phyloP scores from a whole-genome alignment of 2,329 filamentous ascomycete genomes.

The Nemania abortiva region DNA sequence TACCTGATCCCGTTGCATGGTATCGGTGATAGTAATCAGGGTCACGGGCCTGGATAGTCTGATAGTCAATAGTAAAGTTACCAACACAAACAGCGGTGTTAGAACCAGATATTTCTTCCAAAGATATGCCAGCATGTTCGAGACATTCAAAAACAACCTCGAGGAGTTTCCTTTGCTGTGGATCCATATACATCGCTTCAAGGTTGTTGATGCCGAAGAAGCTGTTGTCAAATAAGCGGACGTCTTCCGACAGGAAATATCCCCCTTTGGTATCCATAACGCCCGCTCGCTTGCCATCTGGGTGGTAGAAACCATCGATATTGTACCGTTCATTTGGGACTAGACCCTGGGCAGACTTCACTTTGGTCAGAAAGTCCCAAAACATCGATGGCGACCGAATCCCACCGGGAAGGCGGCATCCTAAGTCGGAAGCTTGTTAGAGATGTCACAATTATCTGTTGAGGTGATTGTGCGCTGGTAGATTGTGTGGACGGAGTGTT shows the following conservation, averaged over 20 bases:
- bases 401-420: not conserved
- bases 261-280: slow-evolving; percentile 2
- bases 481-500: too few relatives aligned
- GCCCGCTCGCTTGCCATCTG: slow-evolving; percentile 12
- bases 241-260: slow-evolving; percentile 20
- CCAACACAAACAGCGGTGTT: slow-evolving; percentile 42
- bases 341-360: not conserved
- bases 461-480: too few relatives aligned
- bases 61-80: slow-evolving; percentile 45
- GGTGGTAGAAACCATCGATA: slow-evolving; percentile 26
- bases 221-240: slow-evolving; percentile 12
- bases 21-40: slow-evolving; percentile 44
- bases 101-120: not conserved
- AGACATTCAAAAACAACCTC: not conserved
- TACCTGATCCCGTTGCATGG: slow-evolving; percentile 44
- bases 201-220: slow-evolving; percentile 30
- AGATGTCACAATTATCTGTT: too few relatives aligned
- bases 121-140: not conserved
- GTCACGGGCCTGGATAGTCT: slow-evolving; percentile 33
- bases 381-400: not conserved
- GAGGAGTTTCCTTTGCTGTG: not conserved
- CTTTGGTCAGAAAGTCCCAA: not conserved
- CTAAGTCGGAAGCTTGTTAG: too few relatives aligned
- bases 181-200: slow-evolving; percentile 16
- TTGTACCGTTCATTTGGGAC: slow-evolving; percentile 13